Conservation (phyloP, 305 asterid genomes). For the Fraxinus nigra region DNA sequence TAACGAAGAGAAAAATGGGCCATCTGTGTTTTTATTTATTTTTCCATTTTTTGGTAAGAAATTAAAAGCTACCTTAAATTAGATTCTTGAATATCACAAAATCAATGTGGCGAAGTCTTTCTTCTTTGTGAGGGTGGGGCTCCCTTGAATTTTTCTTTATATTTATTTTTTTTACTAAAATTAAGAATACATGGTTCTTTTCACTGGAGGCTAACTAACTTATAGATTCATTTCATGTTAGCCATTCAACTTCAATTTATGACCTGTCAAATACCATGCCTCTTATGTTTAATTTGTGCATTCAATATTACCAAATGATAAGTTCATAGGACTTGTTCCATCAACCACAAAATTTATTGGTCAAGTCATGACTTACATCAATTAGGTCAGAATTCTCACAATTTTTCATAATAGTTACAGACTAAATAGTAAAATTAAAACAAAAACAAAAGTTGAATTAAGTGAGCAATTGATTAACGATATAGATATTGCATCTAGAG, state of each 20-base stretch:
- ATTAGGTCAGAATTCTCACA: background rate
- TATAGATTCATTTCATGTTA: background rate
- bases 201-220: background rate
- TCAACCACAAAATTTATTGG: background rate
- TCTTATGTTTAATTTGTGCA: background rate
- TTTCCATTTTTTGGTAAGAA: background rate
- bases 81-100: background rate
- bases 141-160: background rate
- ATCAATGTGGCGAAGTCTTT: background rate
- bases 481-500: background rate
- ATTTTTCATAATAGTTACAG: no score
- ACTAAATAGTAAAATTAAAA: background rate
- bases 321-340: background rate
- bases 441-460: background rate
- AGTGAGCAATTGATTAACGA: background rate
- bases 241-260: background rate
- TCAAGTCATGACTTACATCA: background rate
- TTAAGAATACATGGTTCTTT: background rate
- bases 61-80: background rate
- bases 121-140: background rate
- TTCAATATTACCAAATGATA: background rate
- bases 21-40: background rate
- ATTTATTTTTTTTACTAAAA: background rate
- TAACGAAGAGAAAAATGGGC: background rate
- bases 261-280: background rate